Evolutionary conservation across 2,329 filamentous ascomycete genomes (phyloP).

Genomic region (Pseudopithomyces maydicus): DNA sequence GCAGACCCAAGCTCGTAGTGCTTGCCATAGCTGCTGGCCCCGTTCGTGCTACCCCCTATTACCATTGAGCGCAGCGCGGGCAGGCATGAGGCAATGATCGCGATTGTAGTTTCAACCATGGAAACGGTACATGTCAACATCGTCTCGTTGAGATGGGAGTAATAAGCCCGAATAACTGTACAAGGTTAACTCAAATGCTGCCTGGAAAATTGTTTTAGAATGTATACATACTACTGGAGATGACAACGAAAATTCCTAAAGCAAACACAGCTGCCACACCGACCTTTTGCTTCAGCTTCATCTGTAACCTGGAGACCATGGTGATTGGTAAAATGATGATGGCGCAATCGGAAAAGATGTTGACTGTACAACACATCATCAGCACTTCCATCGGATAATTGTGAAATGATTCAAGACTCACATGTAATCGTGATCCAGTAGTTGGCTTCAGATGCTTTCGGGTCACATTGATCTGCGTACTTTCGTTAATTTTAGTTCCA

Average conservation of each 20-base stretch:
- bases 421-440: constrained; percentile 30
- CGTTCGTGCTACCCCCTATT: constrained; percentile 22
- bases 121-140: constrained; percentile 32
- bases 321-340: constrained; percentile 27
- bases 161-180: constrained; percentile 29
- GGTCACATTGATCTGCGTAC: constrained; percentile 24
- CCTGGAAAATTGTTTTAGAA: not conserved
- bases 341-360: constrained; percentile 26
- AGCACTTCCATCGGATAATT: not conserved
- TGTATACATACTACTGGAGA: constrained; percentile 24
- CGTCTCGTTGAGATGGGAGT: constrained; percentile 22
- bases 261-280: constrained; percentile 28
- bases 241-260: constrained; percentile 27
- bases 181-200: constrained; percentile 5
- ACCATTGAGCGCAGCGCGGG: constrained; percentile 33
- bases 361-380: constrained; percentile 16
- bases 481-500: constrained; percentile 7
- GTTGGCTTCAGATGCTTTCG: constrained; percentile 22
- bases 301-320: constrained; percentile 28
- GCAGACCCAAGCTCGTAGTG: constrained; percentile 29
- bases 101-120: constrained; percentile 37
- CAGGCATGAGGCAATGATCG: constrained; percentile 49
- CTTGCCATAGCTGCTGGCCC: constrained; percentile 24
- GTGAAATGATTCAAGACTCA: constrained; percentile 5
- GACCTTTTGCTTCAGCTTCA: constrained; percentile 29